Evolutionary conservation across 305 asterid species (phyloP).

Genomic region (Solanum hybrid): DNA sequence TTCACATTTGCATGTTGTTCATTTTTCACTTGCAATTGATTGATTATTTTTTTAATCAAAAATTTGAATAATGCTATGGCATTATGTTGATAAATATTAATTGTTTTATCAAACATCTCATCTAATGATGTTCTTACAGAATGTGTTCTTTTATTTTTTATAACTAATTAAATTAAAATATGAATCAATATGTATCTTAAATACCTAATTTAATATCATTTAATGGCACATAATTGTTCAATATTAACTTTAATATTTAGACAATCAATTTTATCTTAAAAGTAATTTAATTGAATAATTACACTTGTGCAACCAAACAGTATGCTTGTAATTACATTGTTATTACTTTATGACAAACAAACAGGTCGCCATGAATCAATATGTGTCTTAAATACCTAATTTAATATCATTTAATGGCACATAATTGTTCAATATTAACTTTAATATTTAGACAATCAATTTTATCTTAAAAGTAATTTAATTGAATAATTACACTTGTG

Average conservation of each 20-base stretch:
- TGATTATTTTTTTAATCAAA: neutral
- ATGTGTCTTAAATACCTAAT: too few relatives aligned
- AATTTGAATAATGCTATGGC: neutral
- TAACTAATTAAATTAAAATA: neutral
- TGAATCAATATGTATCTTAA: neutral
- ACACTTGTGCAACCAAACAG: neutral
- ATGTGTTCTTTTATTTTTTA: neutral
- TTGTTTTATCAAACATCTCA: neutral
- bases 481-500: too few relatives aligned
- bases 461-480: too few relatives aligned
- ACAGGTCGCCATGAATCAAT: neutral
- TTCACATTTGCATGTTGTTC: neutral
- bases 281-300: neutral
- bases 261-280: neutral
- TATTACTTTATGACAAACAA: neutral
- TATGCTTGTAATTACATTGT: neutral
- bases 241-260: neutral
- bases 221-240: neutral
- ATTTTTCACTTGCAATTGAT: neutral
- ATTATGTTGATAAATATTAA: neutral
- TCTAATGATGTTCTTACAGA: neutral
- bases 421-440: too few relatives aligned
- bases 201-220: neutral
- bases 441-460: too few relatives aligned
- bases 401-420: too few relatives aligned